phyloP scores from a whole-genome alignment of 2,329 filamentous ascomycete genomes.

The Alternaria sp. region DNA sequence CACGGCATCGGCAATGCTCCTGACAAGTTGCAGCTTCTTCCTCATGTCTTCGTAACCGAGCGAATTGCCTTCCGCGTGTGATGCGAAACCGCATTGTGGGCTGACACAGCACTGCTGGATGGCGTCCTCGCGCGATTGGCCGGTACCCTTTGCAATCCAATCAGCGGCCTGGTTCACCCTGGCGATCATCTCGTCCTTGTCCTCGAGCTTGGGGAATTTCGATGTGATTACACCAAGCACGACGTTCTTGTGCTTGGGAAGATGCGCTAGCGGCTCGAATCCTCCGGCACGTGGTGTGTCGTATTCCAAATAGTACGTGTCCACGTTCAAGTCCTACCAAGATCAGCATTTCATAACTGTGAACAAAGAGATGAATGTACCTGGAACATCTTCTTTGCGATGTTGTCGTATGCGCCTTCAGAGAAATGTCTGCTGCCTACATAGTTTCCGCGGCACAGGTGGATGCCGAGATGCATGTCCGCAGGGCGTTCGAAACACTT shows the following conservation, averaged over 20 bases:
- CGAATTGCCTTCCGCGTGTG: constrained; percentile 74
- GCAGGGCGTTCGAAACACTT: constrained; percentile 67
- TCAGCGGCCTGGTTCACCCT: constrained; percentile 62
- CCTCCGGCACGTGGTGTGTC: constrained; percentile 57
- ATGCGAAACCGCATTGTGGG: constrained; percentile 59
- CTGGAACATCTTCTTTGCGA: constrained; percentile 52
- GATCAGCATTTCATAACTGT: constrained; percentile 1
- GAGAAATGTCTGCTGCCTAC: constrained; percentile 55
- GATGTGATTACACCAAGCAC: constrained; percentile 56
- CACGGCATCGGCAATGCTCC: constrained; percentile 74
- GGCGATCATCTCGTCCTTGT: constrained; percentile 55
- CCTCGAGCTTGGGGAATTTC: constrained; percentile 55
- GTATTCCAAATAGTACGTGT: constrained; percentile 53
- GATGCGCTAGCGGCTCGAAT: constrained; percentile 54
- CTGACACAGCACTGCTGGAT: constrained; percentile 64
- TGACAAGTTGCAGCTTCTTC: constrained; percentile 73
- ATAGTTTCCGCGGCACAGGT: constrained; percentile 68
- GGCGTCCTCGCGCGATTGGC: constrained; percentile 69
- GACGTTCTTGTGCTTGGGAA: constrained; percentile 56
- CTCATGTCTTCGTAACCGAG: constrained; percentile 73
- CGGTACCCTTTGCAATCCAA: constrained; percentile 71
- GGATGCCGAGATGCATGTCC: constrained; percentile 78
- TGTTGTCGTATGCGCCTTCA: constrained; percentile 56
- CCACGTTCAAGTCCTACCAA: constrained; percentile 45
- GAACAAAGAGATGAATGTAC: constrained; percentile 13